Base-by-base conservation (phyloP, 192 early-diverging fungal species). In the Umbelopsis isabellina region DNA sequence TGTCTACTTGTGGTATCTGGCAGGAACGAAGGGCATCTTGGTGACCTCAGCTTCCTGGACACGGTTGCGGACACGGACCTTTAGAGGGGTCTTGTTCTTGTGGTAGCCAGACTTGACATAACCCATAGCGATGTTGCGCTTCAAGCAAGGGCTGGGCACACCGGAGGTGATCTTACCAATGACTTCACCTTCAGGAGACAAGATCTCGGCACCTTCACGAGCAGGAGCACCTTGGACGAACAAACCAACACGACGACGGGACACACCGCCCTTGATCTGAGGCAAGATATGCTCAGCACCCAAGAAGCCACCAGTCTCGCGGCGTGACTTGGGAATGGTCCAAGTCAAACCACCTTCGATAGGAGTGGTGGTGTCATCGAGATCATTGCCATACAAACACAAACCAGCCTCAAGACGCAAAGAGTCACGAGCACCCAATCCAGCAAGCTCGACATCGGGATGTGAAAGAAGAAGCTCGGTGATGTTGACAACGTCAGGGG, bases 41-140 rank as follows among this genome's bases (percentile, higher is more conserved):
- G 86, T 86, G 16, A 99, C 89, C 47, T 71, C 73, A 33, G 93
- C 97, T 51, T 92, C 89, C 72, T 97, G 92, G 47, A 92, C 68
- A 71, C 89, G 87, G 75, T 89, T 89, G 78, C 97, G 89, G 51
- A 99, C 97, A 75, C 91, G 88, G 52, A 99, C 95, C 82, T 89
- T 82, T 37, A 99, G 83, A 68, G 89, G 85, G n/a, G 97, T 98
- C n/a, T 91, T 94, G 22, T 77, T 79, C 88, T 98, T 98, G 83
- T 95, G 92, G 80, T 89, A 85, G 11, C 95, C 95, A 69, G 87
- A 87, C 77, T 88, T 82, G 46, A 99, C 94, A 71, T 97, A 97
- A 0, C 91, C 97, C 96, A 99, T 99, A 15, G 96, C 97, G 70
- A 99, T 83, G 84, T 99, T 99, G 83, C 95, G 92, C 82, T 94